Base-by-base conservation (phyloP, 129 eudicot genomes). In the Artemisia tridentata region DNA sequence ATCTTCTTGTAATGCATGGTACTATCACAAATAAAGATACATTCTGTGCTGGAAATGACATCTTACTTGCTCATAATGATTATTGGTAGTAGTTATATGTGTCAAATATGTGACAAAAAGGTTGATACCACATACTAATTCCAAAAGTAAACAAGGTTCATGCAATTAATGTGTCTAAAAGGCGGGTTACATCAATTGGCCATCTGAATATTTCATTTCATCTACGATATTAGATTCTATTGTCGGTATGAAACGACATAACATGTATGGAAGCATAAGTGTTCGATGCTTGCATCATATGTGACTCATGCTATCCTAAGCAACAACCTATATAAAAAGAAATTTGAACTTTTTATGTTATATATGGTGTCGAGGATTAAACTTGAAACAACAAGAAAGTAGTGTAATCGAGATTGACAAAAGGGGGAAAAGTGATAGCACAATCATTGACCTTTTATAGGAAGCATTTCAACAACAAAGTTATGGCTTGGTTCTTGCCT, bases 291-390 rank as follows among this genome's bases (percentile, higher is more conserved):
- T 75, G 62, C 80, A 75, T 75, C 80, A 75, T 68, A 59, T 58
- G 69, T 75, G 80, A 58, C 52, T 75, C 80, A 75, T 68, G 80
- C 74, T 48, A 75, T 74, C 74, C 58, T 75, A 67, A 75, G 80
- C 80, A 75, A 75, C 65, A 67, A 46, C 38, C 62, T 51, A 58
- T 7, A 58, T 57, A 17, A 64, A 55, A 62, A 38, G 34, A 23
- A 60, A 27, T 12, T 25, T 60, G 53, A 29, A 57, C 60, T 43
- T 55, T 69, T 12, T 57, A 75, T 67, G 23, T 67, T 67, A 29
- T 58, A 57, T 65, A 29, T 47, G 74, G 62, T 59, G 59, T 58
- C 45, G 67, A 68, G 62, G 69, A 75, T 68, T 68, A 58, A 75
- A 67, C 80, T 75, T 75, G 61, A 75, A 75, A 75, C 79, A 75